Percentiles rank a stretch among this genome's conserved stretches.
Evolutionary conservation across 495 filamentous ascomycete genomes (phyloP).

Genomic region (Paragyromitra xinjiangensis): DNA sequence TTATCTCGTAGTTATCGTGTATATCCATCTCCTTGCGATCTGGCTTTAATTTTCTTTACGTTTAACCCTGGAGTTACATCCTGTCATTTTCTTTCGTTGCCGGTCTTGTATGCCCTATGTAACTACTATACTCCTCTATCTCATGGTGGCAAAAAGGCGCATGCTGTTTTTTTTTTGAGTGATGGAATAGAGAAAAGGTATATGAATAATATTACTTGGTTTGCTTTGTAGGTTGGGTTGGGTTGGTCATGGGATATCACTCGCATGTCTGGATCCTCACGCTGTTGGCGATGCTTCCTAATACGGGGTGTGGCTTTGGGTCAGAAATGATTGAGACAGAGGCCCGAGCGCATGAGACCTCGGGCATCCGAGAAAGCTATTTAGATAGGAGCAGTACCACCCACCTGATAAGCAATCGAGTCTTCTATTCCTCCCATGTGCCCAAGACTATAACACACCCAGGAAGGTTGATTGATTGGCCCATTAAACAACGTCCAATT

Average conservation of each 20-base stretch:
- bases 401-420: too few species aligned
- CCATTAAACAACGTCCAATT: too few species aligned
- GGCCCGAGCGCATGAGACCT: too few species aligned
- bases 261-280: neutral
- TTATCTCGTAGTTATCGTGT: conserved; percentile 13
- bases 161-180: conserved; percentile 15
- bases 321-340: too few species aligned
- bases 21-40: conserved; percentile 9
- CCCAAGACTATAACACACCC: too few species aligned
- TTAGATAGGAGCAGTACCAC: too few species aligned
- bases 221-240: neutral
- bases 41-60: conserved; percentile 4
- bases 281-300: too few species aligned
- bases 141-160: conserved; percentile 24
- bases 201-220: neutral
- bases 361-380: too few species aligned
- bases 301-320: too few species aligned
- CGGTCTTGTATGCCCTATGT: conserved; percentile 1
- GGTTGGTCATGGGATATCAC: neutral
- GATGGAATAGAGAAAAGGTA: conserved; percentile 29
- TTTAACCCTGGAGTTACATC: conserved; percentile 7
- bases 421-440: too few species aligned
- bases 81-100: neutral
- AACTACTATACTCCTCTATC: conserved; percentile 26
- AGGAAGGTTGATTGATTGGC: too few species aligned